Conservation (phyloP, 2,329 filamentous ascomycete genomes). For the Colletotrichum sp. region DNA sequence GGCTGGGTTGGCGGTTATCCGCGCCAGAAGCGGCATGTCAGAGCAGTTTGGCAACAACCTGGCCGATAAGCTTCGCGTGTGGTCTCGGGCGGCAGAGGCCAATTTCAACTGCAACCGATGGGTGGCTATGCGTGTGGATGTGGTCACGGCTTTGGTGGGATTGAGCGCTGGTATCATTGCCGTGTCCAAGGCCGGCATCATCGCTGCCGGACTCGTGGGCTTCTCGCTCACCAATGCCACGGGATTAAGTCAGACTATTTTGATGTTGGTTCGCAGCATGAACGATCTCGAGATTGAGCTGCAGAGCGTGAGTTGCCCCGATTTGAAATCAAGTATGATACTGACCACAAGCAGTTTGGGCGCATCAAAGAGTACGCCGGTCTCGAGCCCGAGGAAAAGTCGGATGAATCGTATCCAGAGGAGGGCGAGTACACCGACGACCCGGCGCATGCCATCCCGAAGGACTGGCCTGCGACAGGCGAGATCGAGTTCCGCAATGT, state of each 20-base stretch:
- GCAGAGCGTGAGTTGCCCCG: slow-evolving; percentile 53
- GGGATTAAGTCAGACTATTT: slow-evolving; percentile 56
- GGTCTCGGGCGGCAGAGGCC: slow-evolving; percentile 51
- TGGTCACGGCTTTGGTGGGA: slow-evolving; percentile 58
- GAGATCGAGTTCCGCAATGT: slow-evolving; percentile 57
- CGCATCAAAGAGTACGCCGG: slow-evolving; percentile 55
- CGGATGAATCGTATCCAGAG: slow-evolving; percentile 42
- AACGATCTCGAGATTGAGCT: slow-evolving; percentile 64
- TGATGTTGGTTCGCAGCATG: slow-evolving; percentile 56
- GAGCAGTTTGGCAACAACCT: slow-evolving; percentile 51
- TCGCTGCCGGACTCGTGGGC: slow-evolving; percentile 58
- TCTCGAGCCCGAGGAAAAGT: slow-evolving; percentile 49
- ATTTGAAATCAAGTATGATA: too few species aligned
- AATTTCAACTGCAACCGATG: slow-evolving; percentile 63
- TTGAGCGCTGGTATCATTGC: slow-evolving; percentile 58
- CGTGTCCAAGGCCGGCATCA: slow-evolving; percentile 48
- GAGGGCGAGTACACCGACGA: slow-evolving; percentile 46
- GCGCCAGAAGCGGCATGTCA: slow-evolving; percentile 46
- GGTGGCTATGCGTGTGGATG: slow-evolving; percentile 60
- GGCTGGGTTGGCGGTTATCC: slow-evolving; percentile 55
- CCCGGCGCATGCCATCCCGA: slow-evolving; percentile 40
- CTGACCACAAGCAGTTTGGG: slow-evolving; percentile 42
- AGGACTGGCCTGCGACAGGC: slow-evolving; percentile 50
- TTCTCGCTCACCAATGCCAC: slow-evolving; percentile 63
- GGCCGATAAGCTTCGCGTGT: slow-evolving; percentile 54